Evolutionary conservation across 1,284 basidiomycete genomes (phyloP), one percentile per base, ranked within the genome.

Genomic region (Austroboletus novae-zelandiae): DNA sequence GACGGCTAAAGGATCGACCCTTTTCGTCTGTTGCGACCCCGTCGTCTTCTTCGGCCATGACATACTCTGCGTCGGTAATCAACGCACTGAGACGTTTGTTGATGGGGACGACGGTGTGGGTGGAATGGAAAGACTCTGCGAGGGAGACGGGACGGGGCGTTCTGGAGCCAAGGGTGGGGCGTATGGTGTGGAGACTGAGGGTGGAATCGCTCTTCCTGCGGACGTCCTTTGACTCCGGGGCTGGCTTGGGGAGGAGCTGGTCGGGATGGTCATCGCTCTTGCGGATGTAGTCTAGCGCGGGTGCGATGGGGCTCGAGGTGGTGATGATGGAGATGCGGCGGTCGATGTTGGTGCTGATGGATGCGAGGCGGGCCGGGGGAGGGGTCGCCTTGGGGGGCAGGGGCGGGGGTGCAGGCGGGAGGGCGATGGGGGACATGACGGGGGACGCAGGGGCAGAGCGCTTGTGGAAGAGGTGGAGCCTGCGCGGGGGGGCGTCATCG

Each of bases 121-220:
- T 83, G 8, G 85, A 88, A 47, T 86, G 84, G 48, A 87, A 70
- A 1, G 84, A 86, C 51, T 87, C 86, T 7, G 84, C 85, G 67
- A 84, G 79, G 9, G 87, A 89, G 25, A 85, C 84, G 5, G 87
- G 86, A 15, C 86, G 75, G 29, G 86, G 83, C 1, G 80, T 72
- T 30, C 77, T 76, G 51, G 69, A 73, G 32, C 74, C 75, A 18
- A 72, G 55, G 23, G 76, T 74, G 40, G 83, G 79, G 31, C 85
- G 78, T 52, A 86, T 79, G 30, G 86, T 89, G 54, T 78, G 76
- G 61, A 84, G 80, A 61, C 84, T 84, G 64, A 84, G 80, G 11
- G 85, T 87, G 7, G 86, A 81, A 66, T 89, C 87, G 57, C 84
- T 87, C 67, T 84, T 85, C 56, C 86, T 71, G 80, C 83, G 84